A percentile compares a stretch with the other conserved stretches of the same genome.
Evolutionary conservation across 495 filamentous ascomycete genomes (phyloP).

Genomic region (Penicillium antarcticum): DNA sequence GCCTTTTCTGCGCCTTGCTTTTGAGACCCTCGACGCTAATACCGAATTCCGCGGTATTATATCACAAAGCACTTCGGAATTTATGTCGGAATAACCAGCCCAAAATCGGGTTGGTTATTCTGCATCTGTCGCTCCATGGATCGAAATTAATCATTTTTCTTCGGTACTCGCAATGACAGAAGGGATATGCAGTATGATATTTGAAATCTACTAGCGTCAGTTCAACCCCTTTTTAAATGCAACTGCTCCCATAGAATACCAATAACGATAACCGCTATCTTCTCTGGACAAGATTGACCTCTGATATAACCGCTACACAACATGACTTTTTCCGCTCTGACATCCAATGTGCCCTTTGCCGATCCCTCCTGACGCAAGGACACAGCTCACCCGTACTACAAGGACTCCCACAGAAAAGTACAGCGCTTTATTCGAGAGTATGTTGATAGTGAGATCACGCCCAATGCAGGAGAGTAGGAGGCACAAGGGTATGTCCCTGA

Average conservation of each 20-base stretch:
- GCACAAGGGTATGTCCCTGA: conserved; percentile 7
- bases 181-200: not conserved
- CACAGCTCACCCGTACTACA: conserved; percentile 56
- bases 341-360: conserved; percentile 11
- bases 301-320: not conserved
- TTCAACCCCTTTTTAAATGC: not conserved
- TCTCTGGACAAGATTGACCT: too few species aligned
- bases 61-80: not conserved
- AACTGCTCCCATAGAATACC: not conserved
- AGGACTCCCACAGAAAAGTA: conserved; percentile 58
- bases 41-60: not conserved
- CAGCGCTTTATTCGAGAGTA: conserved; percentile 64
- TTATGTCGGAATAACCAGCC: not conserved
- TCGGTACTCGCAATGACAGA: not conserved
- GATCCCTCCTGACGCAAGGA: conserved; percentile 12
- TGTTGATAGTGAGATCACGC: conserved; percentile 56
- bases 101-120: too few species aligned
- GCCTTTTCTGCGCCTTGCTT: not conserved
- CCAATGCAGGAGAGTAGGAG: conserved; percentile 67
- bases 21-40: not conserved
- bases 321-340: conserved; percentile 7
- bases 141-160: not conserved
- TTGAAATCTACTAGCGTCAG: too few species aligned
- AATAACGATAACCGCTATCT: not conserved
- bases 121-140: not conserved